Conservation (phyloP, 2,329 filamentous ascomycete genomes). For the Diaporthe vaccinii region DNA sequence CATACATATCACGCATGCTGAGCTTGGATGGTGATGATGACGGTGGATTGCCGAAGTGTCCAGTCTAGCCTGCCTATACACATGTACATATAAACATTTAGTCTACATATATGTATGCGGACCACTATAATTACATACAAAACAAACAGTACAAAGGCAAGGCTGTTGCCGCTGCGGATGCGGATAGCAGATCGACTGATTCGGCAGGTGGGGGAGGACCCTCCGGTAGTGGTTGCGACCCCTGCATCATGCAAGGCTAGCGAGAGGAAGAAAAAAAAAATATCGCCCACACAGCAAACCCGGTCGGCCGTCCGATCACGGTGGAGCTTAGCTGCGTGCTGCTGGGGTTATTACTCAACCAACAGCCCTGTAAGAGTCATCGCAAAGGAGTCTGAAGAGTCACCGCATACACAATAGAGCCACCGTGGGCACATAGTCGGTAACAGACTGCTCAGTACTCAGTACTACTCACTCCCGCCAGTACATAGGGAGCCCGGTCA, state of each 20-base stretch:
- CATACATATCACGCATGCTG: not conserved
- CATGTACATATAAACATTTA: not conserved
- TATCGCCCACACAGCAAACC: conserved; percentile 13
- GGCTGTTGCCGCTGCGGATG: not conserved
- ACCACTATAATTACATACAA: not conserved
- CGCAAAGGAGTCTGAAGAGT: conserved; percentile 7
- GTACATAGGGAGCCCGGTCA: conserved; percentile 20
- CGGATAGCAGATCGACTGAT: not conserved
- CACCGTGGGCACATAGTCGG: conserved; percentile 10
- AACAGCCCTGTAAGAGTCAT: conserved; percentile 30
- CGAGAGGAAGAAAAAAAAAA: not conserved
- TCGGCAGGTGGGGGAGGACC: conserved; percentile 25
- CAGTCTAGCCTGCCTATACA: not conserved
- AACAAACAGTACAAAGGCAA: not conserved
- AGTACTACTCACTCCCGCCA: not conserved
- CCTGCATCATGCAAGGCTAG: conserved; percentile 29
- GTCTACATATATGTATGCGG: not conserved
- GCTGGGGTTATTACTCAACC: conserved; percentile 32
- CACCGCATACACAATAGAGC: conserved; percentile 15
- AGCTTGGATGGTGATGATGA: not conserved
- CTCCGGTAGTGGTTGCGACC: conserved; percentile 18
- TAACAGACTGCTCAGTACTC: not conserved
- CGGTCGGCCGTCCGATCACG: conserved; percentile 24
- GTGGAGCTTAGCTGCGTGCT: conserved; percentile 18
- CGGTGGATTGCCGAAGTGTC: not conserved